phyloP scores from a whole-genome alignment of 108 stramenopile genomes.

The Cyclotella atomus region DNA sequence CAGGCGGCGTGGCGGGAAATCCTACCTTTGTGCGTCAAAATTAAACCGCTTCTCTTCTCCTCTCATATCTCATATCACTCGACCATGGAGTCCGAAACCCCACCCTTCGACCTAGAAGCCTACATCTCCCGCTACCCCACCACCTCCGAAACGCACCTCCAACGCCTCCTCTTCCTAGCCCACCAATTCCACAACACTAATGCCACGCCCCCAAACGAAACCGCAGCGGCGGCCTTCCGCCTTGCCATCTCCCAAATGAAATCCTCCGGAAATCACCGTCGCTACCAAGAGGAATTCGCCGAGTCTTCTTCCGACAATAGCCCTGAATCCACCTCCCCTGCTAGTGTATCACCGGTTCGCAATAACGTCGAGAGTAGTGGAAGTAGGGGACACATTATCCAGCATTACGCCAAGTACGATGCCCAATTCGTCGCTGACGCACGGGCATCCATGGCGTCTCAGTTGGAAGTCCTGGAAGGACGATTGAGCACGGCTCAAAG shows the following conservation, averaged over 20 bases:
- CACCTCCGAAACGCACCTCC: conserved; percentile 63
- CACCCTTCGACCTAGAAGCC: conserved; percentile 65
- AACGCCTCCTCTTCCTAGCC: conserved; percentile 66
- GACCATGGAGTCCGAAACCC: background rate
- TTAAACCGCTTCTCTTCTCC: too few relatives aligned
- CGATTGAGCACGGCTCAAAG: conserved; percentile 73
- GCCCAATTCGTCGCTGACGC: conserved; percentile 12
- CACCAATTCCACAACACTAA: conserved; percentile 32
- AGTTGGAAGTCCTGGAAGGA: conserved; percentile 47
- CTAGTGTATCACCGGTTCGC: background rate
- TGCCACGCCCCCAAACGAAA: background rate
- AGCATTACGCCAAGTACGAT: conserved; percentile 24
- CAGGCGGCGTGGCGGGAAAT: too few relatives aligned
- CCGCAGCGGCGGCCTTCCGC: conserved; percentile 44
- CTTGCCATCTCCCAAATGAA: conserved; percentile 60
- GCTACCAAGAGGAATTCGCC: conserved; percentile 62
- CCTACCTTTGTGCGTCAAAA: too few relatives aligned
- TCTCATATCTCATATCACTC: too few relatives aligned
- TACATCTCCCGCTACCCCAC: conserved; percentile 73
- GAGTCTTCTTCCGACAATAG: background rate
- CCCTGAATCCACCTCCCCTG: conserved; percentile 9
- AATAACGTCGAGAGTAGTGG: background rate
- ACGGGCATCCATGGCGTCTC: background rate
- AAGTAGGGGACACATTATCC: background rate
- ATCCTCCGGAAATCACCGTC: conserved; percentile 53